Evolutionary conservation across 345 rosid genomes (phyloP), one percentile per base, ranked within the genome.

Genomic region (Salix dunnii): DNA sequence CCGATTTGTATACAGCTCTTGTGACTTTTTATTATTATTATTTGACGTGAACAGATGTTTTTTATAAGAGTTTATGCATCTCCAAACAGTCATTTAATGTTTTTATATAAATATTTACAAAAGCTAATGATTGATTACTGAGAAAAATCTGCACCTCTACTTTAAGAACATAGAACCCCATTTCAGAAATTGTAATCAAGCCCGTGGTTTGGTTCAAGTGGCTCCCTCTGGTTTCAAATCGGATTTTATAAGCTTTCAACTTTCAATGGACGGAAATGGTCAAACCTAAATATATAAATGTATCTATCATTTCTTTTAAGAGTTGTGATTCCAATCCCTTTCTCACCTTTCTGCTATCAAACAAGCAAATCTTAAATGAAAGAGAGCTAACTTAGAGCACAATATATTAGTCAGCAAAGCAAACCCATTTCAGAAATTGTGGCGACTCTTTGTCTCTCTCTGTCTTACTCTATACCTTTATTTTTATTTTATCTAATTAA

Each of bases 351-450:
- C 66, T 30, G 20, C 35, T 28, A 46, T 27, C 63, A 61, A 46
- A 76, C 43, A 27, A 38, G 40, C 70, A 25, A 28, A 16, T 12
- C 23, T 65, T 28, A 65, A 40, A 5, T 67, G 48, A 62, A 18
- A 72, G 58, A 25, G 17, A 17, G 30, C 18, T 20, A 23, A 72
- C 70, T 73, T 36, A 28, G 7, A 25, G 65, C 49, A 77, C 65
- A 69, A 55, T 48, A 64, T 17, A 63, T 13, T 6, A 25, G n/a
- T 75, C 74, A 67, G 67, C 70, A 75, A 81, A 83, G 85, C 78
- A 80, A 81, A 74, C 70, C 77, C 81, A 71, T 73, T 78, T 74
- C 85, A 83, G 84, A 70, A 77, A 72, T 72, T 73, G 74, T 76
- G 74, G 82, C 80, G 77, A 58, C 64, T 30, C 31, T 33, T 30